These are phyloP conservation scores for Aspergillus glaucus DNA, from an alignment of 2,329 filamentous ascomycete genomes.

Conservation along the genomic window DNA sequence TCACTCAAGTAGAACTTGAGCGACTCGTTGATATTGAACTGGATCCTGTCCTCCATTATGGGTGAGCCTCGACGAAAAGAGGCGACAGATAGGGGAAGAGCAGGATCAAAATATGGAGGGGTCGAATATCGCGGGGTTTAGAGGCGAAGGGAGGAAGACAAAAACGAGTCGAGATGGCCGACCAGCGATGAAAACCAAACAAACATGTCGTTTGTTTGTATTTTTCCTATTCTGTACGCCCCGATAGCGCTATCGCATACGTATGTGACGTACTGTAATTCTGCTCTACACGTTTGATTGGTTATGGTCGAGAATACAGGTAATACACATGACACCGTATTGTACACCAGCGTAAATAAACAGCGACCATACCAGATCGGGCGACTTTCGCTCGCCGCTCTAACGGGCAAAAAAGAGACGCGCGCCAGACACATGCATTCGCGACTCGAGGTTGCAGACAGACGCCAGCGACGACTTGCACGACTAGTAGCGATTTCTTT, in stretches of 20 bases:
- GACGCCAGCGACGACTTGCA: neutral
- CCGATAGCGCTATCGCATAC: too few species aligned
- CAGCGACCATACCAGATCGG: slow-evolving; percentile 6
- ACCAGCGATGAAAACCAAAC: slow-evolving; percentile 1
- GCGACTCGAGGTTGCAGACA: neutral
- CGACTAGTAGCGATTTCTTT: neutral
- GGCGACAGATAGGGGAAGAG: slow-evolving; percentile 3
- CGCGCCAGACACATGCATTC: neutral
- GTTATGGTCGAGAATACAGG: neutral
- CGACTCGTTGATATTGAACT: slow-evolving; percentile 94
- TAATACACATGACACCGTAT: neutral
- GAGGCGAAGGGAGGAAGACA: slow-evolving; percentile 12
- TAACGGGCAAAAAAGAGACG: neutral
- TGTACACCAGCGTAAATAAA: slow-evolving; percentile 4
- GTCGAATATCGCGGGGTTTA: slow-evolving; percentile 5
- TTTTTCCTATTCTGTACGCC: slow-evolving; percentile 21
- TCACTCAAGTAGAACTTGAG: slow-evolving; percentile 97
- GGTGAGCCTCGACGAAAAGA: slow-evolving; percentile 12
- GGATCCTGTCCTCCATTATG: slow-evolving; percentile 61
- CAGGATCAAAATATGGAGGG: slow-evolving; percentile 1
- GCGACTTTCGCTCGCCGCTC: slow-evolving; percentile 6
- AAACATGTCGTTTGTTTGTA: slow-evolving; percentile 20
- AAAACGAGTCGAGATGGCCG: slow-evolving; percentile 8
- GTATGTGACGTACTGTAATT: neutral
- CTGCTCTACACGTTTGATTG: neutral